These are phyloP conservation scores for Corymbia calophylla DNA, from an alignment of 441 rosid species.

Conservation along the genomic window DNA sequence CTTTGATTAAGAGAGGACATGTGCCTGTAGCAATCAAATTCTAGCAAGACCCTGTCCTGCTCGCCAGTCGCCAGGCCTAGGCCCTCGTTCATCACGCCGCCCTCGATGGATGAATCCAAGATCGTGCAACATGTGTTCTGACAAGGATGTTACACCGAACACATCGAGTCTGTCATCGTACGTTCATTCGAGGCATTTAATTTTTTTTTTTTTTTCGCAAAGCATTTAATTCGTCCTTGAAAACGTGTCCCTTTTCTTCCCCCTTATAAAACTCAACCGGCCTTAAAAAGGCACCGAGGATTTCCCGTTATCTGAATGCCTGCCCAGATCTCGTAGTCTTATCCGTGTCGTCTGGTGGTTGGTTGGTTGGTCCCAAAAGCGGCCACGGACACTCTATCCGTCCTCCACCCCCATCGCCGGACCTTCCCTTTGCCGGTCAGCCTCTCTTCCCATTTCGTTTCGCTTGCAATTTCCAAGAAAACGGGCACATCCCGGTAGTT, in stretches of 20 bases:
- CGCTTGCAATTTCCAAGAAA: neutral
- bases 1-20: neutral
- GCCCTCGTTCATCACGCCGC: neutral
- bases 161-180: neutral
- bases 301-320: neutral
- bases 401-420: neutral
- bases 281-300: neutral
- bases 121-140: neutral
- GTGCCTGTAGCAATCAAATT: neutral
- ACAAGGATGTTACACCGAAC: neutral
- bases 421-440: neutral
- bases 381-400: neutral
- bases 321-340: neutral
- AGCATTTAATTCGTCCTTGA: neutral
- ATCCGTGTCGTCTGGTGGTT: neutral
- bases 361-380: neutral
- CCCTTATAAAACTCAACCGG: neutral
- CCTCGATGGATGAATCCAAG: neutral
- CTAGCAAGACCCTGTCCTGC: neutral
- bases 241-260: neutral
- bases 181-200: neutral
- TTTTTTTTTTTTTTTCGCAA: neutral
- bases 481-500: neutral
- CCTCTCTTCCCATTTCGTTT: neutral
- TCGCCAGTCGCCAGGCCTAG: fast-evolving